Base-by-base conservation (phyloP, 306 rosid genomes). In the Delonix regia region DNA sequence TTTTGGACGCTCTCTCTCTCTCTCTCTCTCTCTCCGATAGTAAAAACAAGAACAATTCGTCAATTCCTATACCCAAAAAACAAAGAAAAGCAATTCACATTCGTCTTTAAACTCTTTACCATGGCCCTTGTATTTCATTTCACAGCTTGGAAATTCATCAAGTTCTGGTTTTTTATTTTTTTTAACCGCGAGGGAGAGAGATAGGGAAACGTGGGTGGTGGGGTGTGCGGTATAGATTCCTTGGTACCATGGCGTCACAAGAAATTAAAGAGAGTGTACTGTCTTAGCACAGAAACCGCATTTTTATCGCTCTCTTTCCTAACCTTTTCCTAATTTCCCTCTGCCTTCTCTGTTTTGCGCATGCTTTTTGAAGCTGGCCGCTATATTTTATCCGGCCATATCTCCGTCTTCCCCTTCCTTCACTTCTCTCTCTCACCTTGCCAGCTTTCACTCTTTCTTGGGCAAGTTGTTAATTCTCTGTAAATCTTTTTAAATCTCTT, bases 311-410 rank as follows among this genome's bases (percentile, higher is more conserved):
- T 76, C 81, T 76, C 80, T 63, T 69, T 87, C 88, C 90, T 82
- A 84, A 79, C 88, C 83, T 82, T 69, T 77, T 77, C 90, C 87
- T 87, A 82, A 80, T 82, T 82, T 87, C 64, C 82, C 83, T 76
- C 80, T 64, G 62, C 60, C 60, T 69, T 52, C 75, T 67, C 56
- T 64, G 39, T 78, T 41, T 61, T 55, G 16, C 56, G 53, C 69
- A 48, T n/a, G 49, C 55, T 79, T 75, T 33, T 79, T 86, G 63
- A 75, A 71, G 57, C 86, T 75, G 60, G 53, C 79, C 24, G 7
- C 80, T 71, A 49, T 82, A 71, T 81, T 80, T 75, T 75, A n/a
- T 59, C 83, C 72, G 13, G 27, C 59, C 56, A 61, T 41, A 55
- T 68, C 72, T 33, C 12, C 42, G 24, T 7, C 7, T 59, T 47